Conservation (phyloP, 2,329 filamentous ascomycete genomes). For the Talaromyces piceae region DNA sequence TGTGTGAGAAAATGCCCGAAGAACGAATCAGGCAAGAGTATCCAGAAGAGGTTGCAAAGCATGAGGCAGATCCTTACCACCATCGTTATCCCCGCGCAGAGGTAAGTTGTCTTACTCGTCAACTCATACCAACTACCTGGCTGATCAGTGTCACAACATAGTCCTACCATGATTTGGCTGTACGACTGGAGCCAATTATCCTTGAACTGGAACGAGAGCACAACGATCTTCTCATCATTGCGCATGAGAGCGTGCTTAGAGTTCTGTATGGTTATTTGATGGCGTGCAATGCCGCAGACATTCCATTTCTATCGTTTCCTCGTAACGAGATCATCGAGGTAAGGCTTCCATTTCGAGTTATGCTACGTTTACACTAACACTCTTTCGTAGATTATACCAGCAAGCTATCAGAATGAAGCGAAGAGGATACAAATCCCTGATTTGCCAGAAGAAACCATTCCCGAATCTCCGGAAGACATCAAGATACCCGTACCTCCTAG, state of each 20-base stretch:
- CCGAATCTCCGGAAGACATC: conserved; percentile 72
- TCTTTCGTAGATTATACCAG: conserved; percentile 70
- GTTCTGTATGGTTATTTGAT: conserved; percentile 97
- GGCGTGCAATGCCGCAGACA: conserved; percentile 94
- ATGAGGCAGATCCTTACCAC: conserved; percentile 91
- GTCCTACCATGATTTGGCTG: conserved; percentile 98
- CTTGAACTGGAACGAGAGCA: conserved; percentile 94
- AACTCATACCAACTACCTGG: conserved; percentile 5
- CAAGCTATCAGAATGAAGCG: conserved; percentile 93
- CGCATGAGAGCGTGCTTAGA: conserved; percentile 93
- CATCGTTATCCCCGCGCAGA: conserved; percentile 93
- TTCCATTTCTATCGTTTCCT: conserved; percentile 86
- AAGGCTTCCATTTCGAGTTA: conserved; percentile 15
- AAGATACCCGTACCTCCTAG: conserved; percentile 65
- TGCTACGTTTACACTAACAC: conserved; percentile 12
- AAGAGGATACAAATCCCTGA: conserved; percentile 79
- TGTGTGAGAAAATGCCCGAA: conserved; percentile 91
- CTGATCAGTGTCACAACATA: conserved; percentile 35
- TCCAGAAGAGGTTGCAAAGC: conserved; percentile 85
- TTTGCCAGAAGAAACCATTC: conserved; percentile 59
- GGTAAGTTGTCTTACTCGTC: conserved; percentile 41
- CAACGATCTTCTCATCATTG: conserved; percentile 95
- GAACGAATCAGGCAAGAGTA: conserved; percentile 70
- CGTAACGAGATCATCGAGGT: conserved; percentile 95
- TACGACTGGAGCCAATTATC: conserved; percentile 94